These are phyloP conservation scores for barley (Hordeum vulgare) DNA, from an alignment of 176 grass and related monocot species.

Conservation along the genomic window MorexV3_pseudomolecules_assembly NC_058522.1:399034957-399035456, in stretches of 20 bases:
- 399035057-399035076: constrained; percentile 75
- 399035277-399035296: background rate
- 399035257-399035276: background rate
- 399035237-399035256: constrained; percentile 77
- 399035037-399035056: constrained; percentile 85
- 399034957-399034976: background rate
- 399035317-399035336: background rate
- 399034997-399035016: constrained; percentile 12
- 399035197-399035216: constrained; percentile 92
- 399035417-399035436: constrained; percentile 85
- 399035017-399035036: background rate
- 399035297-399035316: background rate
- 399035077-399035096: constrained; percentile 51
- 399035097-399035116: constrained; percentile 88
- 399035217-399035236: constrained; percentile 98
- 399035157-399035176: constrained; percentile 64
- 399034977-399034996: background rate
- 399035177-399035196: constrained; percentile 74
- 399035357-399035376: constrained; percentile 90
- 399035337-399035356: constrained; percentile 52
- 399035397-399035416: constrained; percentile 94
- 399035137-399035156: constrained; percentile 75
- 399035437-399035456: constrained; percentile 88
- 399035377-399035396: constrained; percentile 93
- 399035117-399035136: constrained; percentile 79